Evolutionary conservation across 1,284 basidiomycete species (phyloP), one percentile per base, ranked within the genome.

Genomic region (Rhodotorula sp.): DNA sequence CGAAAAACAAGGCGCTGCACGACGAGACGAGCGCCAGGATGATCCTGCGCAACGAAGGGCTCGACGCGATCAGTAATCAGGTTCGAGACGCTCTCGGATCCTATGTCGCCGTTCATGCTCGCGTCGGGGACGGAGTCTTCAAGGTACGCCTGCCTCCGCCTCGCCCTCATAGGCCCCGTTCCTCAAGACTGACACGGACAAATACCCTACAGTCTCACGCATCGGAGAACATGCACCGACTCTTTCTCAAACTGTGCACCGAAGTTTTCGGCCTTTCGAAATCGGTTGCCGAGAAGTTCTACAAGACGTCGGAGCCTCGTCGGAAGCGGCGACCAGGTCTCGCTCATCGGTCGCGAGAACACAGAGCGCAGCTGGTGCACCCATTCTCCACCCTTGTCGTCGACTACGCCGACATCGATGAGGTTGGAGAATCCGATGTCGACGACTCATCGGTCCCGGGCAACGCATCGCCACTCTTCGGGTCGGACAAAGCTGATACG

Each of bases 121-220:
- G 76, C 1, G 65, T 76, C 0, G 76, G 72, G 60, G 65, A 63
- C n/a, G 69, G 67, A 14, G 20, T 62, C 16, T 69, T 76, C 61
- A 66, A 65, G 26, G 69, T 68, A 29, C 61, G 66, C 65, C 16
- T 4, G 20, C 39, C 14, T 54, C 47, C 46, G 20, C 20, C n/a
- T 51, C 4, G 26, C 3, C 57, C 34, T 52, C 14, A 5, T 10
- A 7, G 3, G 52, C 52, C 21, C 20, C 20, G 10, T 16, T 39
- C 8, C 5, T 12, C 5, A 34, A 43, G 18, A 26, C 34, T 18
- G 21, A 7, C 47, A 14, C n/a, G 12, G 7, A 43, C 10, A 46
- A 3, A 1, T 5, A 1, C 15, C 5, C 5, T 12, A 26, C 51
- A 67, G 67, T 29, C n/a, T 26, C 14, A 61, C 5, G 67, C 72